Evolutionary conservation across 805 yeast species (phyloP).

Genomic region (Schwanniomyces sp.): DNA sequence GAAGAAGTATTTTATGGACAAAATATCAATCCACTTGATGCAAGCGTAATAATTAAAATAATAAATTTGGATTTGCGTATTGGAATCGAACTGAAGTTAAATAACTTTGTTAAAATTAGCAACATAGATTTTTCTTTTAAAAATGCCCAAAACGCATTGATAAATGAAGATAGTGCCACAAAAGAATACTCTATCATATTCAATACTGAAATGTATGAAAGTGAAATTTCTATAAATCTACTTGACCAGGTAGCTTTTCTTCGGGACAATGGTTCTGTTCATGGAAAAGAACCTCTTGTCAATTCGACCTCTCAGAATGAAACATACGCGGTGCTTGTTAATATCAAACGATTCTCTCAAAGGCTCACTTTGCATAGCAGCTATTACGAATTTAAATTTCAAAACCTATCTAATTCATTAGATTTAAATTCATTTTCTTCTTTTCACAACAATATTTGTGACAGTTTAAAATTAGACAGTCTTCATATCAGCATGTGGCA

Average conservation of each 20-base stretch:
- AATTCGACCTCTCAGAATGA: background rate
- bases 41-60: background rate
- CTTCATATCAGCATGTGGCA: background rate
- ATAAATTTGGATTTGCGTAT: background rate
- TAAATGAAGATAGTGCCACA: background rate
- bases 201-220: constrained; percentile 15
- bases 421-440: background rate
- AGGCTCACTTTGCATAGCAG: background rate
- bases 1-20: constrained; percentile 10
- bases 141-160: background rate
- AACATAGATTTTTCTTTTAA: background rate
- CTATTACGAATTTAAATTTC: background rate
- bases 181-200: constrained; percentile 8
- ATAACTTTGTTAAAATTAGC: background rate
- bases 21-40: background rate
- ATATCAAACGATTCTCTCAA: background rate
- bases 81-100: background rate
- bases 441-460: background rate
- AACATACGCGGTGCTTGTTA: background rate
- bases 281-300: background rate
- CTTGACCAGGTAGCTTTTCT: constrained; percentile 4
- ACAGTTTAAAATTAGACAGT: background rate
- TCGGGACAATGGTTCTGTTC: background rate
- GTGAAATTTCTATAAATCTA: constrained; percentile 16
- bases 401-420: background rate